phyloP scores from a whole-genome alignment of 305 asterid species.

The Fraxinus nigra region DNA sequence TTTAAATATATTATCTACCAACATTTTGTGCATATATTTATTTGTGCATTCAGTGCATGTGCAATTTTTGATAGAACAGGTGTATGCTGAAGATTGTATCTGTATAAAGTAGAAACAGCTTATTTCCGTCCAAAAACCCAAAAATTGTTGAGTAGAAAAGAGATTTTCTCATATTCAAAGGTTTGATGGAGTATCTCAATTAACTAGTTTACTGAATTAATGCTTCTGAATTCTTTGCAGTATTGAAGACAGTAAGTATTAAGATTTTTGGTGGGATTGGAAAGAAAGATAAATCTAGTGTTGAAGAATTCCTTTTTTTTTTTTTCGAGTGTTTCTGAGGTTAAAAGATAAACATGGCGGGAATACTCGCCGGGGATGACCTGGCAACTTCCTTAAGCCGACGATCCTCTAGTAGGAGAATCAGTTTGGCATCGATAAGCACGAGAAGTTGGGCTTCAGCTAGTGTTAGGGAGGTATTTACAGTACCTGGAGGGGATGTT shows the following conservation, averaged over 20 bases:
- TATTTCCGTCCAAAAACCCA: neutral
- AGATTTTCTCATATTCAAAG: neutral
- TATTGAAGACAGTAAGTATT: neutral
- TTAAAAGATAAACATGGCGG: constrained; percentile 21
- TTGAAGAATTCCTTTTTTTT: neutral
- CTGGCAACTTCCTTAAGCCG: constrained; percentile 45
- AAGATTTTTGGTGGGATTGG: neutral
- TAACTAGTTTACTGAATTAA: neutral
- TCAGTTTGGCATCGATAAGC: constrained; percentile 49
- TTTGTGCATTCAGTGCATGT: neutral
- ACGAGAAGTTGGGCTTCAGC: constrained; percentile 59
- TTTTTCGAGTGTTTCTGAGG: neutral
- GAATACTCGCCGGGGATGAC: constrained; percentile 29
- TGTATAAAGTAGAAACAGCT: neutral
- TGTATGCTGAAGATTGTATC: neutral
- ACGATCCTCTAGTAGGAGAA: constrained; percentile 31
- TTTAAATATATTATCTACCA: neutral
- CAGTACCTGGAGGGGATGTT: constrained; percentile 50
- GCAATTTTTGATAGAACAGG: neutral
- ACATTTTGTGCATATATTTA: neutral
- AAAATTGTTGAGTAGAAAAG: neutral
- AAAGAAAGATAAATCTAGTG: neutral
- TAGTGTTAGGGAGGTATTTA: constrained; percentile 50
- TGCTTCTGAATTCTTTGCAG: neutral
- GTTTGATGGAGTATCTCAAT: neutral